Percentiles rank a stretch among this genome's conserved stretches.
These are phyloP conservation scores for Xylaria palmicola DNA, from an alignment of 495 filamentous ascomycete genomes.

Conservation along the genomic window DNA sequence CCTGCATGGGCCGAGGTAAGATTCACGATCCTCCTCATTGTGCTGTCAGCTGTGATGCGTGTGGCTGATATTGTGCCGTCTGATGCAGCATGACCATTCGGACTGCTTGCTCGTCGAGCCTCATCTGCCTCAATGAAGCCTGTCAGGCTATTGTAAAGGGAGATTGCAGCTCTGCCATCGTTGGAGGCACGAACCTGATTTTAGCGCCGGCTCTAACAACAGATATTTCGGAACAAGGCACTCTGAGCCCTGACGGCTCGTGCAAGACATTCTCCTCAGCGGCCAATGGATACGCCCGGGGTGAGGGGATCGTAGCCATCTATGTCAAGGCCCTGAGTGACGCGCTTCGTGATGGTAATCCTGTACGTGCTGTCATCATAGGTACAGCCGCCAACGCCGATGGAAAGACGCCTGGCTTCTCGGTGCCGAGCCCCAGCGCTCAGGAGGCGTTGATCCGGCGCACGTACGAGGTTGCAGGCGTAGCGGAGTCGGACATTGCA, in stretches of 20 bases:
- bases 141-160: constrained; percentile 30
- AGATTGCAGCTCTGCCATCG: constrained; percentile 22
- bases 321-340: constrained; percentile 51
- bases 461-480: constrained; percentile 41
- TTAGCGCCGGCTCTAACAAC: constrained; percentile 33
- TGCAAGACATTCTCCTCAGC: constrained; percentile 41
- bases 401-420: constrained; percentile 39
- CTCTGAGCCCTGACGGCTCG: constrained; percentile 31
- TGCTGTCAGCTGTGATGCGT: background rate
- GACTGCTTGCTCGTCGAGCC: constrained; percentile 52
- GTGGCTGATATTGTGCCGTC: constrained; percentile 27
- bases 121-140: constrained; percentile 51
- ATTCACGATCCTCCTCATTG: background rate
- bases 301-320: constrained; percentile 32
- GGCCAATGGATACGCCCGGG: constrained; percentile 38
- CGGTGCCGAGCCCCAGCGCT: constrained; percentile 41
- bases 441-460: constrained; percentile 49
- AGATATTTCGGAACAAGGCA: constrained; percentile 29
- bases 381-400: constrained; percentile 47
- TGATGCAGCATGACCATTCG: constrained; percentile 44
- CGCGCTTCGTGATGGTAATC: constrained; percentile 49
- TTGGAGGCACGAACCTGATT: constrained; percentile 24
- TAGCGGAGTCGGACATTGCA: constrained; percentile 39
- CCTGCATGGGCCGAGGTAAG: constrained; percentile 25
- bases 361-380: constrained; percentile 52